Evolutionary conservation across 2,329 filamentous ascomycete species (phyloP).

Genomic region (Colletotrichum gloeosporioides): DNA sequence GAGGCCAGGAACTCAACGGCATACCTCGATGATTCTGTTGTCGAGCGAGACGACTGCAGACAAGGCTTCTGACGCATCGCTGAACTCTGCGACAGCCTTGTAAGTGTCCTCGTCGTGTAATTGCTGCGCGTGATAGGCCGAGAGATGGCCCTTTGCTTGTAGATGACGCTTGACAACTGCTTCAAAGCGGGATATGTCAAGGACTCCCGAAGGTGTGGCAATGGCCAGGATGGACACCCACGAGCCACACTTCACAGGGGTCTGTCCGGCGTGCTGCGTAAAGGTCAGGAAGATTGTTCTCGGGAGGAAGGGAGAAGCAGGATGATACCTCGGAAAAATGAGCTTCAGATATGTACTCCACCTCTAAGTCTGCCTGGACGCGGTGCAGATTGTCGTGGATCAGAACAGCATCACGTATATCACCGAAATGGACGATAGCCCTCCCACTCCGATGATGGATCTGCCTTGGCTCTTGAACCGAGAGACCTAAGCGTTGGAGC

Average conservation of each 20-base stretch:
- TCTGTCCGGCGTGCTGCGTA: conserved; percentile 9
- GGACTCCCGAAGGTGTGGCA: neutral
- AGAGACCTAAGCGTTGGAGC: conserved; percentile 30
- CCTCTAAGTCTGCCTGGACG: conserved; percentile 50
- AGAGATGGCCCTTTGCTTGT: conserved; percentile 4
- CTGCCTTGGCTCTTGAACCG: conserved; percentile 41
- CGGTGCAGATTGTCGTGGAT: conserved; percentile 52
- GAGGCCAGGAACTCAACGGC: neutral
- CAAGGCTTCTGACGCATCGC: neutral
- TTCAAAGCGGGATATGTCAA: conserved; percentile 3
- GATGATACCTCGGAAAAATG: conserved; percentile 46
- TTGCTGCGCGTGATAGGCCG: neutral
- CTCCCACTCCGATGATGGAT: conserved; percentile 39
- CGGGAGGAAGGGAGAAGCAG: neutral
- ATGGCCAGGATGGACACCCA: conserved; percentile 9
- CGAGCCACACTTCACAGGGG: neutral
- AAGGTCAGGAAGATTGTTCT: neutral
- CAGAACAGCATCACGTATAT: conserved; percentile 64
- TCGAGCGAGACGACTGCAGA: conserved; percentile 1
- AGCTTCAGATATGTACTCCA: conserved; percentile 47
- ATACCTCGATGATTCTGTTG: conserved; percentile 14
- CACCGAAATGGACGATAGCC: conserved; percentile 62
- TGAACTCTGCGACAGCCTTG: conserved; percentile 8
- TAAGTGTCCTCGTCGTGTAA: neutral
- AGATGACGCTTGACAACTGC: conserved; percentile 2